Percentiles rank a stretch among this genome's conserved stretches.
These are phyloP conservation scores for Jaltomata sinuosa DNA, from an alignment of 257 asterid species.

Conservation along the genomic window DNA sequence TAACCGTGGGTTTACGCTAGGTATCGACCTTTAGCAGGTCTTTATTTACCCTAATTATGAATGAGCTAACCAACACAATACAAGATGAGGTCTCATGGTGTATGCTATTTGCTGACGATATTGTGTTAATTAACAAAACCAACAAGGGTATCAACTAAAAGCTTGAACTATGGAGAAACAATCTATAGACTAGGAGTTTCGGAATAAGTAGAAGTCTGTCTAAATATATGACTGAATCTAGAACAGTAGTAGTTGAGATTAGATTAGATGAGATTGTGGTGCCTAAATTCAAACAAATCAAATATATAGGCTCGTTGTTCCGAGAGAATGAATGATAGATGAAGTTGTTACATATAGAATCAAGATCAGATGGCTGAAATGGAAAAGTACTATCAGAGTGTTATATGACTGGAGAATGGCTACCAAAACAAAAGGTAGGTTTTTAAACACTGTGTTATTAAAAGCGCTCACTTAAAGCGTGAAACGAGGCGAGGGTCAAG, in stretches of 20 bases:
- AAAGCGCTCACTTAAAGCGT: no score
- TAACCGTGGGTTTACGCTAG: neutral
- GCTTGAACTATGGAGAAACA: neutral
- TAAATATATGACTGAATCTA: neutral
- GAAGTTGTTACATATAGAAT: neutral
- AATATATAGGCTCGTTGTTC: neutral
- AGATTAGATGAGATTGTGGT: neutral
- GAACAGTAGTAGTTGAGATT: neutral
- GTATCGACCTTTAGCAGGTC: neutral
- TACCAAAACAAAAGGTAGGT: neutral
- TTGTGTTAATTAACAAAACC: neutral
- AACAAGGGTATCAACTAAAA: neutral
- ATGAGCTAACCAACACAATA: neutral
- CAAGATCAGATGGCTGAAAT: neutral
- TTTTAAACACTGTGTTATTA: no score
- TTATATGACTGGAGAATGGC: neutral
- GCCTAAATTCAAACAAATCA: neutral
- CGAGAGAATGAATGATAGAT: neutral
- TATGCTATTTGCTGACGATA: neutral
- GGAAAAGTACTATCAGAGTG: neutral
- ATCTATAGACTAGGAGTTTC: neutral
- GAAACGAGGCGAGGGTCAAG: no score
- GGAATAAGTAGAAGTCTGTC: neutral
- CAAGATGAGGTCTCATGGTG: neutral
- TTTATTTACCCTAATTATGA: neutral